Evolutionary conservation across 768 basidiomycete species (phyloP).

Genomic region (Boletus tomentosulus): DNA sequence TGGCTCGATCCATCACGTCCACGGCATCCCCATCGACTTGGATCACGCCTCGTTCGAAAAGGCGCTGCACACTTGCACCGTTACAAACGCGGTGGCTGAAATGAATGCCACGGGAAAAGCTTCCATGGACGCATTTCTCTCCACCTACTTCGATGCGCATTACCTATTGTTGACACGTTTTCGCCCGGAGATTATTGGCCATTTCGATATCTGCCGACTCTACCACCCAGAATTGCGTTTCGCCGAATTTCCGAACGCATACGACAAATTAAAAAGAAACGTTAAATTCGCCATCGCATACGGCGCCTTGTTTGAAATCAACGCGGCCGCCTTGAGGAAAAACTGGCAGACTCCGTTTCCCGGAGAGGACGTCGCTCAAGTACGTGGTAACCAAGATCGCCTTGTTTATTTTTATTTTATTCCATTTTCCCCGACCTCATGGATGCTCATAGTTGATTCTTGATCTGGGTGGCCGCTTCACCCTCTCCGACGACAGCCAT

Average conservation of each 20-base stretch:
- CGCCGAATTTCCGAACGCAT: slow-evolving; percentile 53
- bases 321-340: slow-evolving; percentile 90
- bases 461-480: slow-evolving; percentile 65
- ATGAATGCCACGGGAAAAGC: slow-evolving; percentile 20
- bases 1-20: slow-evolving; percentile 91
- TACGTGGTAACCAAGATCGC: slow-evolving; percentile 34
- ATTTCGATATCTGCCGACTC: slow-evolving; percentile 89
- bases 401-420: not conserved
- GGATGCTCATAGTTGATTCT: slow-evolving; percentile 56
- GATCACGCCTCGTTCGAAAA: slow-evolving; percentile 65
- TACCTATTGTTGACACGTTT: slow-evolving; percentile 63
- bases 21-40: slow-evolving; percentile 87
- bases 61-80: slow-evolving; percentile 46
- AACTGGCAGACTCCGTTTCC: slow-evolving; percentile 87
- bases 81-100: slow-evolving; percentile 27
- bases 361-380: slow-evolving; percentile 69
- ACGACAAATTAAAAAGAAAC: slow-evolving; percentile 70
- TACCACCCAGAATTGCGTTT: slow-evolving; percentile 65
- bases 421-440: slow-evolving; percentile 4
- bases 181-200: slow-evolving; percentile 86
- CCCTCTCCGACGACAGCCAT: slow-evolving; percentile 95
- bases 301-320: slow-evolving; percentile 91
- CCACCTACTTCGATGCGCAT: slow-evolving; percentile 83
- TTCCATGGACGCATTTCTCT: slow-evolving; percentile 47
- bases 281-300: slow-evolving; percentile 67